These are phyloP conservation scores for Silybum marianum DNA, from an alignment of 129 eudicot genomes.

Conservation along the genomic window DNA sequence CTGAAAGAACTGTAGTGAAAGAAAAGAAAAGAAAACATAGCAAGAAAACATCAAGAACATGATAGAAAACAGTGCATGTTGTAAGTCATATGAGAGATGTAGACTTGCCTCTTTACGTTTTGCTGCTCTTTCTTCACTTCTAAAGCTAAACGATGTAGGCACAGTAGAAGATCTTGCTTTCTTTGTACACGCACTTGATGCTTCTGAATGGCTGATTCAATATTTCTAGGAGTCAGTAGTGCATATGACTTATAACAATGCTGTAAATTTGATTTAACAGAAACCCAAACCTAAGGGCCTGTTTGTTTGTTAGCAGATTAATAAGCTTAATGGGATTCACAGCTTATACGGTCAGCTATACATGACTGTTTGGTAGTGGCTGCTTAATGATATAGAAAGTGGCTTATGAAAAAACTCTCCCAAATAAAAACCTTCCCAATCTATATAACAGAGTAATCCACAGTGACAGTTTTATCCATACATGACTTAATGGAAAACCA, in stretches of 20 bases:
- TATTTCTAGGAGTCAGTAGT: conserved; percentile 2
- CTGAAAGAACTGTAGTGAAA: conserved; percentile 52
- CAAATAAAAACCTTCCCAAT: too few species aligned
- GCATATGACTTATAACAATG: neutral
- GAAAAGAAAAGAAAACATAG: neutral
- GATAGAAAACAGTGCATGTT: neutral
- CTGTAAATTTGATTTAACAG: conserved; percentile 1
- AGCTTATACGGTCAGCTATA: too few species aligned
- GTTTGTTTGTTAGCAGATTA: too few species aligned
- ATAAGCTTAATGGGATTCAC: too few species aligned
- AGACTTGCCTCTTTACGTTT: conserved; percentile 79
- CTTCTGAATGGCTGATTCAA: conserved; percentile 42
- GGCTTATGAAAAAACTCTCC: too few species aligned
- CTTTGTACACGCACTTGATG: conserved; percentile 37
- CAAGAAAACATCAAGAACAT: conserved; percentile 16
- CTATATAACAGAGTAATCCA: too few species aligned
- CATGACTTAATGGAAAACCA: too few species aligned
- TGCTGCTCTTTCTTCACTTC: conserved; percentile 89
- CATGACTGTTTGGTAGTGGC: too few species aligned
- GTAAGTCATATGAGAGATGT: neutral
- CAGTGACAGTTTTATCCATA: too few species aligned
- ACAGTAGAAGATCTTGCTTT: conserved; percentile 50
- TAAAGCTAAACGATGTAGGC: conserved; percentile 62
- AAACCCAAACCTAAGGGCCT: neutral
- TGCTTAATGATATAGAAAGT: too few species aligned